Evolutionary conservation across 2,329 filamentous ascomycete genomes (phyloP).

Genomic region (Plenodomus lindquistii): DNA sequence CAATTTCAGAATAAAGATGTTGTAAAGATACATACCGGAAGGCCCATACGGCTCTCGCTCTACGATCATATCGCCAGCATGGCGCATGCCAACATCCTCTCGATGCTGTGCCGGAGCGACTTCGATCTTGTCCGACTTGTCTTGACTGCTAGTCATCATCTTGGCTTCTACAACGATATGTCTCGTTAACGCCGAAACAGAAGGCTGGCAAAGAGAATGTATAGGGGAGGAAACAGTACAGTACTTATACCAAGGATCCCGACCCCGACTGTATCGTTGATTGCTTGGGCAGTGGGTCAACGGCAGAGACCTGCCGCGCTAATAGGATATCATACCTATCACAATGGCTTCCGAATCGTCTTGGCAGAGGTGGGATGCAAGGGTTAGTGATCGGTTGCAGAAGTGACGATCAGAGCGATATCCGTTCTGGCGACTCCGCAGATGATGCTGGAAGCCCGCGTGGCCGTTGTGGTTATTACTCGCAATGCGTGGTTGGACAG

Average conservation of each 20-base stretch:
- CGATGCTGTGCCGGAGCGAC: conserved; percentile 24
- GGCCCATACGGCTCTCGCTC: conserved; percentile 38
- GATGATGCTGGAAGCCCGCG: neutral
- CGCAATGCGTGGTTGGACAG: conserved; percentile 1
- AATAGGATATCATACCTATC: conserved; percentile 6
- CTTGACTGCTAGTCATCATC: conserved; percentile 8
- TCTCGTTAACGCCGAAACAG: neutral
- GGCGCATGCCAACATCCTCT: conserved; percentile 20
- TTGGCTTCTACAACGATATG: neutral
- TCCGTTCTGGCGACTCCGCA: neutral
- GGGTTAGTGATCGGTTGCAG: neutral
- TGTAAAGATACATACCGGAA: conserved; percentile 23
- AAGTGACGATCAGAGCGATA: neutral
- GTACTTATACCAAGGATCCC: neutral
- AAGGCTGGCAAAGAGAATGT: neutral
- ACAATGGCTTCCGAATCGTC: conserved; percentile 1
- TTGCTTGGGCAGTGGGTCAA: conserved; percentile 11
- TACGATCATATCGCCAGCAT: conserved; percentile 14
- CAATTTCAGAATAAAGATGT: neutral
- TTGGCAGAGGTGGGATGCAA: neutral
- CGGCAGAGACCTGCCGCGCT: conserved; percentile 7
- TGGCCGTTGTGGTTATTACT: neutral
- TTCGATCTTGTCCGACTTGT: conserved; percentile 23
- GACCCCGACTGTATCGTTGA: neutral
- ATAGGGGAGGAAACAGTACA: neutral